Evolutionary conservation across 176 grass and related monocot genomes (phyloP), one percentile per base, ranked within the genome.

Genomic region (Avena sativa): DNA sequence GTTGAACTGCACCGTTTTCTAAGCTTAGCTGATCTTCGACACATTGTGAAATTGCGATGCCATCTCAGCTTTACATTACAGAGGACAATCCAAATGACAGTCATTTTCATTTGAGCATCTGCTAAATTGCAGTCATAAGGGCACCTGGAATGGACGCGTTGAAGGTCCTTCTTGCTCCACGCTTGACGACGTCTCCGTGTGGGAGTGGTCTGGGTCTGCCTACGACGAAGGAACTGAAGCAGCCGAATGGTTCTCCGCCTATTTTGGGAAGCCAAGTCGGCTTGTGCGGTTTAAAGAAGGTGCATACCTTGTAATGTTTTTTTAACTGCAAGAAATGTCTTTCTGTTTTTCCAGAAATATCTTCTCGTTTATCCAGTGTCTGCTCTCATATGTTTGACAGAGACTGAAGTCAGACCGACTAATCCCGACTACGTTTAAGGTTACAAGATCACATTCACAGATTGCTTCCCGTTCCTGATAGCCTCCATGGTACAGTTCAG

Each of bases 151-250:
- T 98, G 93, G 69, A 93, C 0, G 60, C 81, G 36, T 13, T 95
- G 53, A 98, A 83, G 81, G 77, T 98, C 32, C 76, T 81, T 62
- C 84, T 98, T 70, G 73, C 28, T n/a, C 66, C 30, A 61, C 90
- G 14, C 58, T 89, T 25, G 48, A 89, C 64, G 93, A 88, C 52
- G 86, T 98, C 12, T 92, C 91, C 61, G 95, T 95, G 16, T 98
- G 93, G 95, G 95, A 98, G 52, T 95, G 95, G 93, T 92, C 91
- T 13, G 93, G 95, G 62, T 30, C 89, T 65, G 95, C 95, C 17
- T 88, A 93, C 83, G 93, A 98, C 21, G 89, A 93, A 92, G 95
- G 93, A n/a, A 23, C 38, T 62, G 88, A 89, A 84, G 91, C 91
- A 28, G 89, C 83, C 2, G 74, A 93, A 71, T 98, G 93, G 95